Evolutionary conservation across 768 basidiomycete species (phyloP).

Genomic region (Lactifluus pinguis): DNA sequence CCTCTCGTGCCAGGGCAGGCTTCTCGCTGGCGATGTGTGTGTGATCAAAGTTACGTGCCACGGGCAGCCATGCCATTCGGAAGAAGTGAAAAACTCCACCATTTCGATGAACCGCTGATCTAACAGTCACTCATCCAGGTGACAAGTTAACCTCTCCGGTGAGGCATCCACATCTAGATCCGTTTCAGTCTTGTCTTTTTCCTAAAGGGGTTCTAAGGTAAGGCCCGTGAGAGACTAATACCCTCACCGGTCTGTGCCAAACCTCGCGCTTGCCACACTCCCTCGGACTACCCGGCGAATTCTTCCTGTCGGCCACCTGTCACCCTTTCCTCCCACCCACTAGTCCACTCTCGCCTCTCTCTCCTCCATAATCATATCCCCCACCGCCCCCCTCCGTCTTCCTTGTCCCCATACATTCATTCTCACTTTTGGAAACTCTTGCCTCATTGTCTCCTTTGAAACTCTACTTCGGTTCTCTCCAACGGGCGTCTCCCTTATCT

Average conservation of each 20-base stretch:
- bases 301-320: conserved; percentile 4
- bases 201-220: not conserved
- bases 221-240: not conserved
- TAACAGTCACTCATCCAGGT: not conserved
- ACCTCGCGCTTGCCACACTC: not conserved
- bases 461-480: conserved; percentile 9
- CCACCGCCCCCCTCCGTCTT: not conserved
- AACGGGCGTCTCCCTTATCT: conserved; percentile 16
- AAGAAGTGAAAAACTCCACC: not conserved
- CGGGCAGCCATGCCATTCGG: conserved; percentile 1
- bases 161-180: conserved; percentile 1
- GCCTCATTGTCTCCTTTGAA: conserved; percentile 8
- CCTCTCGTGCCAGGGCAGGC: not conserved
- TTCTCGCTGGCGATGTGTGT: conserved; percentile 7
- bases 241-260: not conserved
- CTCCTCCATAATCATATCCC: conserved; percentile 9
- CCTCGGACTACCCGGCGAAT: not conserved
- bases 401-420: not conserved
- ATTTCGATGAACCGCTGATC: conserved; percentile 3
- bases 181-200: not conserved
- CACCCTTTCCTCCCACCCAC: not conserved
- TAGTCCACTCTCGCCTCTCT: not conserved
- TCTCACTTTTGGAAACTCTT: conserved; percentile 7
- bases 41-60: conserved; percentile 15
- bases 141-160: not conserved